Base-by-base conservation (phyloP, 768 basidiomycete genomes). In the Pholiota molesta region DNA sequence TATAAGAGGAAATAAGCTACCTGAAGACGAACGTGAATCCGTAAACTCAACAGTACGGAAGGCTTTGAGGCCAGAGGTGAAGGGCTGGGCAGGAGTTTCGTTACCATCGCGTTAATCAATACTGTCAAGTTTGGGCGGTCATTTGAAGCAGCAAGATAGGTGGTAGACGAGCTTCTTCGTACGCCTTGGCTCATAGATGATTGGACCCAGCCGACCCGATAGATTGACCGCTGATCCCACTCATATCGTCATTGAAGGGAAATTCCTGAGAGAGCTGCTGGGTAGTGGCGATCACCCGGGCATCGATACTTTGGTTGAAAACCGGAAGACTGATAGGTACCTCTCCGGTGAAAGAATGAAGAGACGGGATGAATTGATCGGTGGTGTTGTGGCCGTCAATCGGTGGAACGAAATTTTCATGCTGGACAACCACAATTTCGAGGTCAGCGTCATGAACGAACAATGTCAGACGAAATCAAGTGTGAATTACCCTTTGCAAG, bases 351-450 rank as follows among this genome's bases (percentile, higher is more conserved):
- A 66, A 69, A 37, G 77, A 75, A 65, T 81, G 81, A 17, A 75
- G 60, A 7, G 73, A 65, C 2, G 81, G 79, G 39, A 74, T 66
- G 52, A 72, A 77, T 69, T 81, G 68, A 9, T 74, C 76, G 11
- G 73, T 67, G 13, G 74, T 75, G 66, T 79, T 66, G 59, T 78
- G 77, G 29, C 70, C 65, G 61, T 81, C 78, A n/a, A 72, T 73
- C 0, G 80, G 78, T 14, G 72, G 62, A 2, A 74, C 71, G 28
- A 75, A 69, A 55, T 72, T 73, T 65, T 81, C 79, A 64, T 76
- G 74, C 78, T 79, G 10, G 4, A 49, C 19, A 33, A 45, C 23
- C 13, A 52, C 26, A 14, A 13, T 52, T 23, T 28, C 16, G 13
- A 21, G 13, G 42, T 44, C 19, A 21, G 47, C 5, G 47, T 49